Conservation (phyloP, 2,329 filamentous ascomycete genomes). For the Talaromyces funiculosus region DNA sequence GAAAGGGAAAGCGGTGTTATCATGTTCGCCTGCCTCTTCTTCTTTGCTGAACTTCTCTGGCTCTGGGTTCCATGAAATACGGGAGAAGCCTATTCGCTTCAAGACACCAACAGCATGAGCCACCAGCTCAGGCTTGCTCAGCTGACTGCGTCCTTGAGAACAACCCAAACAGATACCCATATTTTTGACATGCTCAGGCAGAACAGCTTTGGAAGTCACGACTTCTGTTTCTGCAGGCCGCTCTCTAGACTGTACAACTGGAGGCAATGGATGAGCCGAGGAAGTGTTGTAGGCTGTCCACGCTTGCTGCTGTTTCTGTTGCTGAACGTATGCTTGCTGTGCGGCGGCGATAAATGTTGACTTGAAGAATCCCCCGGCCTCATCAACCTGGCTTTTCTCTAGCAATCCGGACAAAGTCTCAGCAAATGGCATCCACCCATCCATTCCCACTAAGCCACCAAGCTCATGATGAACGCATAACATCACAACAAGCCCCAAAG, state of each 20-base stretch:
- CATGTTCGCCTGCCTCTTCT: neutral
- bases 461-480: constrained; percentile 12
- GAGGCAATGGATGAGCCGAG: neutral
- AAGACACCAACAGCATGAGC: neutral
- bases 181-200: constrained; percentile 3
- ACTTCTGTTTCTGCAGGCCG: neutral
- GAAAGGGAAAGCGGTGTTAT: neutral
- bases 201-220: neutral
- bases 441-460: constrained; percentile 14
- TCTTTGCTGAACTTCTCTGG: neutral
- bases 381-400: constrained; percentile 4
- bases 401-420: constrained; percentile 7
- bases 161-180: constrained; percentile 1
- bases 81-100: neutral
- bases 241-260: neutral
- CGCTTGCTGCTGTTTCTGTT: neutral
- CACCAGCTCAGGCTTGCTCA: neutral
- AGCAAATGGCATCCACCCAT: constrained; percentile 15
- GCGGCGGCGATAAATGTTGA: neutral
- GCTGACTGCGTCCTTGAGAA: neutral
- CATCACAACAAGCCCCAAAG: constrained; percentile 13
- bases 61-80: neutral
- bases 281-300: neutral
- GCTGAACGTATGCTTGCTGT: neutral
- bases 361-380: constrained; percentile 12